Evolutionary conservation across 2,329 filamentous ascomycete species (phyloP).

Genomic region (Pezicula neosporulosa): DNA sequence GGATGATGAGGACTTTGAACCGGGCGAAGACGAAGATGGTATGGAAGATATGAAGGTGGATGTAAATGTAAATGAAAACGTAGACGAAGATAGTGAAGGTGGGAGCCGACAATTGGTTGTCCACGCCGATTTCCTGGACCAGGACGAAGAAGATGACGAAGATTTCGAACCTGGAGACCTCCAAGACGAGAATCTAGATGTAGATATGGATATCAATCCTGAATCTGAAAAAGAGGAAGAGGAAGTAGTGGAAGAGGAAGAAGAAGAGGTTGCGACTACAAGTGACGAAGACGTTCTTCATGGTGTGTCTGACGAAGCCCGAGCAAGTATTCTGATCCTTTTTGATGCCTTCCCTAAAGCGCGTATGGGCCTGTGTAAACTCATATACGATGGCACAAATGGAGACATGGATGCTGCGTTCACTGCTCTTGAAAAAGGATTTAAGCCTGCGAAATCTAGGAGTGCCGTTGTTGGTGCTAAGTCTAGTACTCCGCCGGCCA

Average conservation of each 20-base stretch:
- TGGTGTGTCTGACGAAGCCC: conserved; percentile 12
- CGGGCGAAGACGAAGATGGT: conserved; percentile 15
- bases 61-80: conserved; percentile 24
- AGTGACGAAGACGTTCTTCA: conserved; percentile 12
- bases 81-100: conserved; percentile 22
- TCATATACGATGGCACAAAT: conserved; percentile 21
- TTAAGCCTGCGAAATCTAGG: conserved; percentile 19
- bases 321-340: conserved; percentile 24
- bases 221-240: not conserved
- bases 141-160: conserved; percentile 22
- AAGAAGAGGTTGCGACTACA: conserved; percentile 2
- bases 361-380: conserved; percentile 23
- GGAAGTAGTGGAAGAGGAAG: conserved; percentile 1
- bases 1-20: conserved; percentile 22
- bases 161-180: not conserved
- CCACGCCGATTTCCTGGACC: conserved; percentile 5
- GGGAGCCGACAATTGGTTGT: not conserved
- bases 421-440: conserved; percentile 24
- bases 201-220: conserved; percentile 1
- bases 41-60: conserved; percentile 11
- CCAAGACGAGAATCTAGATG: not conserved
- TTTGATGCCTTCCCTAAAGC: conserved; percentile 26
- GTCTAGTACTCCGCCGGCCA: conserved; percentile 1
- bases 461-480: conserved; percentile 15
- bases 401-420: conserved; percentile 25